Evolutionary conservation across 345 rosid species (phyloP).

Genomic region (Capsella bursapastoris): DNA sequence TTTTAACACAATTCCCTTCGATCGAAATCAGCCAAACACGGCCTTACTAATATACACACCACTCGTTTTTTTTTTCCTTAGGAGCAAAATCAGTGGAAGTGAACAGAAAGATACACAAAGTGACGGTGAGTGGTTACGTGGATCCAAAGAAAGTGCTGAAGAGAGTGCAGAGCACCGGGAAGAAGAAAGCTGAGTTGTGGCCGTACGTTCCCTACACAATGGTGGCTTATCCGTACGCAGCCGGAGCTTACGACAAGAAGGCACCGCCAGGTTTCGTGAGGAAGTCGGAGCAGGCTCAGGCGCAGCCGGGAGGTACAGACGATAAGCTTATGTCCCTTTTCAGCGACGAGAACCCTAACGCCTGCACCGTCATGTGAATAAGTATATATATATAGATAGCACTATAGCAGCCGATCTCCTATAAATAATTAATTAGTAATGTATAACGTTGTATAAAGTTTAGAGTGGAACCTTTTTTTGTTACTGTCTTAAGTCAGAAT

Average conservation of each 20-base stretch:
- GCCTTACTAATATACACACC: conserved; percentile 22
- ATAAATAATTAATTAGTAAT: background rate
- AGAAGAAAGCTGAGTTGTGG: conserved; percentile 47
- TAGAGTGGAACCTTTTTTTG: conserved; percentile 8
- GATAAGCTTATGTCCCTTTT: conserved; percentile 44
- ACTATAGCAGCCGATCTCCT: background rate
- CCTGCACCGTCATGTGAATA: conserved; percentile 42
- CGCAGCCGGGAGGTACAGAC: conserved; percentile 44
- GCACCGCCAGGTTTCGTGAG: conserved; percentile 46
- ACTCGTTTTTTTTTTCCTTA: background rate
- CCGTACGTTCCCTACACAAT: conserved; percentile 47
- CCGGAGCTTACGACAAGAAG: conserved; percentile 45
- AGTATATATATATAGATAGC: background rate
- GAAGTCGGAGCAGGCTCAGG: conserved; percentile 44
- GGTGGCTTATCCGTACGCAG: conserved; percentile 48
- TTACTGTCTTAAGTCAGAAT: conserved; percentile 11
- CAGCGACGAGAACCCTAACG: conserved; percentile 50
- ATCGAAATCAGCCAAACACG: conserved; percentile 29
- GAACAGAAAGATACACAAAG: conserved; percentile 43
- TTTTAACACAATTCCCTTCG: background rate
- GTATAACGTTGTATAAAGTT: background rate
- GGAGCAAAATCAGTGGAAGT: conserved; percentile 47
- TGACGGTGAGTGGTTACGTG: conserved; percentile 46
- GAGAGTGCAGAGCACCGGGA: conserved; percentile 40
- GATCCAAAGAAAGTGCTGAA: conserved; percentile 44